Base-by-base conservation (phyloP, 2,329 filamentous ascomycete species). In the Monosporascus sp. region DNA sequence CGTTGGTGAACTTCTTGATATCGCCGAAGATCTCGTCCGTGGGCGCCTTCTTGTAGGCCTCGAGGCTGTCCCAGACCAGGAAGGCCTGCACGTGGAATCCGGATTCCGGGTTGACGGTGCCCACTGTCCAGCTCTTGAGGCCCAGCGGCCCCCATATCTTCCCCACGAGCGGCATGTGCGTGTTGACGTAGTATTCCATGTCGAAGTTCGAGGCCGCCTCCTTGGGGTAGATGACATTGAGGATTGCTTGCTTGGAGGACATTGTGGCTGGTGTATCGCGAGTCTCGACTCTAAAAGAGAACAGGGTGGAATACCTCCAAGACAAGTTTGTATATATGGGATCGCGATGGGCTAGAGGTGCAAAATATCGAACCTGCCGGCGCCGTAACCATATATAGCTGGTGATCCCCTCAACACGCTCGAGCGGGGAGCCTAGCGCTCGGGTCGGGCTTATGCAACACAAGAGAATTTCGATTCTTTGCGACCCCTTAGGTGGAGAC, bases 181-280 rank as follows among this genome's bases (percentile, higher is more conserved):
- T 70, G 3, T 60, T 51, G 38, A 77, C 60, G 61, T 78, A 80
- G 70, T 79, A 80, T 36, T 76, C 68, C 58, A 77, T 65, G 66
- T 80, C 65, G 67, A 79, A 80, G 55, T 65, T 67, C 38, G 64
- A 60, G n/a, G 65, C 71, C 48, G 66, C 62, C 43, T 46, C 43
- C 43, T 46, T 46, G 4, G 75, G 74, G 62, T 79, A 80, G 43
- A 74, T 52, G 27, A 72, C 63, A 31, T 62, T 63, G 50, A 66
- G 39, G 54, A 58, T 56, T 66, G 6, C 53, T 11, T 46, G 43
- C 17, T 31, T 31, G 6, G 43, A 44, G 22, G 41, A 44, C 41
- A 46, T 27, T 3, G 24, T 46, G 31, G 31, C 31, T 35, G 31
- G 11, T 11, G 31, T 31, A 14, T 35, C 31, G 31, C 31, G 31